Evolutionary conservation across 371 early-diverging fungal species (phyloP), one percentile per base, ranked within the genome.

Genomic region (Mortierella sp.): DNA sequence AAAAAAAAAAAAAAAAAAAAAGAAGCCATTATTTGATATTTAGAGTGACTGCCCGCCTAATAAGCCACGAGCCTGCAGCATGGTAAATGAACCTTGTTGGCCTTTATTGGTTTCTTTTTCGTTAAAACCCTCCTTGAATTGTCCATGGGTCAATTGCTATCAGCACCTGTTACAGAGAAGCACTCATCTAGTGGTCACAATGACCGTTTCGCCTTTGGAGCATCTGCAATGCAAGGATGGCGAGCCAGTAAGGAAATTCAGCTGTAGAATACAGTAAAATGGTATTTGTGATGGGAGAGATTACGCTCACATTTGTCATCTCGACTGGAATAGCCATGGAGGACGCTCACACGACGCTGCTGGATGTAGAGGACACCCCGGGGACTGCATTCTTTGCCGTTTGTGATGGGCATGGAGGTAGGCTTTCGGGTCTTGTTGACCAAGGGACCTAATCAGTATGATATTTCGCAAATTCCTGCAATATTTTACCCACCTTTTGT

Each of bases 141-240:
- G 30, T 39, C n/a, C 40, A 97, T 98, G 97, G 98, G 98, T 71
- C 98, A 98, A 85, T 96, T 96, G 65, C 92, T 98, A 49, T 95
- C 96, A 59, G 95, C 96, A 81, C 98, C 98, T 62, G 89, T 97
- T 58, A 92, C 90, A n/a, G 95, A 93, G 45, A 98, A 97, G 86
- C 90, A 94, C 75, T 90, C 95, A 22, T 88, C 91, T 14, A 68
- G 80, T 26, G 97, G 93, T 58, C 80, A 87, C 28, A 94, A 95
- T 84, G 87, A 92, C 45, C 90, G 94, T 43, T 85, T 94, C 72
- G 85, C 88, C 49, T 98, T 90, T 84, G 98, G 93, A 51, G 93
- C 95, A 43, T 94, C 95, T 24, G 90, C 91, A 45, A 98, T 98
- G 98, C 98, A 98, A 87, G 99, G 99, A 64, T 98, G 99, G 99